Conservation (phyloP, 1,284 basidiomycete species). For the Singerocomus rubriflavus region DNA sequence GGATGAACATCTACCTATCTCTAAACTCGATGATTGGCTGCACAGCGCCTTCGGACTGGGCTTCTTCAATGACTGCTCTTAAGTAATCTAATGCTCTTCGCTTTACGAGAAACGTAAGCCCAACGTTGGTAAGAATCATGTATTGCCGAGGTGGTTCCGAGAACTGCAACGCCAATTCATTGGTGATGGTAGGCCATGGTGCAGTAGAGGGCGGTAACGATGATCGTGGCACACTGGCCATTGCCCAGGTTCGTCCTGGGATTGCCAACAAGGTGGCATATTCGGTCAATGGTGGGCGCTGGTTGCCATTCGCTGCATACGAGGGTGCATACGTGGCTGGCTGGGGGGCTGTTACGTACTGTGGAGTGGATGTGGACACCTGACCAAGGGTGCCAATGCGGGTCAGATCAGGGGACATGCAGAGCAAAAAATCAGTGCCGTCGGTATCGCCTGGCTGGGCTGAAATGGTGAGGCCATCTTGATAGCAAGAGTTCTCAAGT, state of each 20-base stretch:
- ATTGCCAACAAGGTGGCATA: conserved; percentile 74
- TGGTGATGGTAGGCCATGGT: conserved; percentile 54
- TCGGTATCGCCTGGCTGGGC: conserved; percentile 71
- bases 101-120: conserved; percentile 81
- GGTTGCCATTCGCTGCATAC: conserved; percentile 44
- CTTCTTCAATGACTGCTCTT: conserved; percentile 69
- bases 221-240: conserved; percentile 54
- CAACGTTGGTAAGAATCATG: conserved; percentile 83
- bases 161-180: conserved; percentile 82
- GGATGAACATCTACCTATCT: conserved; percentile 50
- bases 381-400: conserved; percentile 64
- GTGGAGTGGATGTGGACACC: conserved; percentile 43
- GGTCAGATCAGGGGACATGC: conserved; percentile 74
- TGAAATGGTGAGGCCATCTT: conserved; percentile 61
- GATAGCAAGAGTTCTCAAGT: conserved; percentile 59
- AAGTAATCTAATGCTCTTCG: conserved; percentile 82
- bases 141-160: conserved; percentile 73
- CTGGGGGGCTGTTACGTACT: conserved; percentile 37
- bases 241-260: conserved; percentile 81
- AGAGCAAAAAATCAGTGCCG: conserved; percentile 72
- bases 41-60: conserved; percentile 61
- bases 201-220: conserved; percentile 35
- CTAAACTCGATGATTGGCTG: conserved; percentile 72
- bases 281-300: conserved; percentile 67
- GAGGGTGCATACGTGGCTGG: conserved; percentile 34